These are phyloP conservation scores for Tetradesmus obliquus DNA, from an alignment of 139 green algal species.

Conservation along the genomic window DNA sequence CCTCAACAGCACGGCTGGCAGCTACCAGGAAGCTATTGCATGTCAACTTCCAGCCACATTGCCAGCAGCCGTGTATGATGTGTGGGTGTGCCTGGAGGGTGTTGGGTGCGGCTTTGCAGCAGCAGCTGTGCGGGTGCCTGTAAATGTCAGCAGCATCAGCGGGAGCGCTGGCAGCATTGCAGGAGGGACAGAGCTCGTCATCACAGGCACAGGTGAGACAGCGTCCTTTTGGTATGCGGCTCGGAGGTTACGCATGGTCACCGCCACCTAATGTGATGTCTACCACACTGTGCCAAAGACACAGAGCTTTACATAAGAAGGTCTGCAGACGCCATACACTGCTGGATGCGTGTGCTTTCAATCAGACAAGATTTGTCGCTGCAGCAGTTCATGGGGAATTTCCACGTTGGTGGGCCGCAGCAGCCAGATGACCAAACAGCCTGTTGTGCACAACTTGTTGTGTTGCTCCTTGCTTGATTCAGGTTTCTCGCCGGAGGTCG, in stretches of 20 bases:
- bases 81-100: background rate
- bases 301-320: too few relatives aligned
- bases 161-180: background rate
- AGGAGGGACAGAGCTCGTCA: background rate
- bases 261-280: too few relatives aligned
- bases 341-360: too few relatives aligned
- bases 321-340: too few relatives aligned
- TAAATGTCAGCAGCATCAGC: slow-evolving; percentile 10
- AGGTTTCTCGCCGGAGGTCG: background rate
- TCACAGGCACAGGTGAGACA: background rate
- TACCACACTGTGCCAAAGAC: too few relatives aligned
- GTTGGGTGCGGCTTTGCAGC: background rate
- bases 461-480: background rate
- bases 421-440: too few relatives aligned
- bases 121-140: background rate
- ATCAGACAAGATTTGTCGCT: too few relatives aligned
- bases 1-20: slow-evolving; percentile 3
- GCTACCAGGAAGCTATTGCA: background rate
- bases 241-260: too few relatives aligned
- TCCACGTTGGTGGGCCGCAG: too few relatives aligned
- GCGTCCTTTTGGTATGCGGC: too few relatives aligned
- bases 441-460: too few relatives aligned
- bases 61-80: background rate
- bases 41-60: background rate
- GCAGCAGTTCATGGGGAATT: too few relatives aligned